Percentiles rank a stretch among this genome's conserved stretches.
Evolutionary conservation across 2,329 filamentous ascomycete species (phyloP).

Genomic region (Ceratocystis albifundus): DNA sequence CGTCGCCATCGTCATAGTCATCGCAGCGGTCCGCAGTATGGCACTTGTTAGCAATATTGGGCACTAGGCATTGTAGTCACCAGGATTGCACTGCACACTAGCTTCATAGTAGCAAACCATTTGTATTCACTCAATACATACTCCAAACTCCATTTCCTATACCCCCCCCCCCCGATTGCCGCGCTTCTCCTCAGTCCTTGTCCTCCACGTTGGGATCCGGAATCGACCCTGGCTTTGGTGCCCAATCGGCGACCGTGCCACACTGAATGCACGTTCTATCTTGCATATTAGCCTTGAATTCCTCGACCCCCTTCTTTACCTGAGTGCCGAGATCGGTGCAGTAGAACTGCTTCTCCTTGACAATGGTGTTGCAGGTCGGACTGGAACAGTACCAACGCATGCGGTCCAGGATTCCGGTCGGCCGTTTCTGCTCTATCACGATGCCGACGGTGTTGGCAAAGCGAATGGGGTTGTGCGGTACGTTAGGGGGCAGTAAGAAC

Average conservation of each 20-base stretch:
- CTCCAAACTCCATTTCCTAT: background rate
- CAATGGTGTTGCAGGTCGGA: constrained; percentile 49
- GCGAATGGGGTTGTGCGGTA: constrained; percentile 89
- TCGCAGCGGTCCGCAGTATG: background rate
- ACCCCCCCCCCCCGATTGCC: background rate
- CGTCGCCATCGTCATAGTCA: background rate
- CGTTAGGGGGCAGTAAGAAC: constrained; percentile 85
- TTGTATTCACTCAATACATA: background rate
- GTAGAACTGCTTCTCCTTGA: constrained; percentile 78
- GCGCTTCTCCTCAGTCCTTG: constrained; percentile 9
- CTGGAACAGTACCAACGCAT: constrained; percentile 81
- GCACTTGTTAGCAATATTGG: background rate
- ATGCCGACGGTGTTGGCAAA: constrained; percentile 91
- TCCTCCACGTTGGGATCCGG: constrained; percentile 44
- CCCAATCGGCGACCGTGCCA: constrained; percentile 61
- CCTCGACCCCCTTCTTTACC: constrained; percentile 82
- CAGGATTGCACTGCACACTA: background rate
- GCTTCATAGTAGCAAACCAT: background rate
- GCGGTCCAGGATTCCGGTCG: constrained; percentile 56
- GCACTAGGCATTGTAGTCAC: background rate
- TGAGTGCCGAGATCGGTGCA: constrained; percentile 86
- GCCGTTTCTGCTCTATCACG: constrained; percentile 77
- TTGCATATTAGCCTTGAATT: constrained; percentile 56
- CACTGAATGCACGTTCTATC: constrained; percentile 67
- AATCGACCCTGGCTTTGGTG: constrained; percentile 50